These are phyloP conservation scores for Geosmithia putterillii DNA, from an alignment of 2,329 filamentous ascomycete genomes.

Conservation along the genomic window DNA sequence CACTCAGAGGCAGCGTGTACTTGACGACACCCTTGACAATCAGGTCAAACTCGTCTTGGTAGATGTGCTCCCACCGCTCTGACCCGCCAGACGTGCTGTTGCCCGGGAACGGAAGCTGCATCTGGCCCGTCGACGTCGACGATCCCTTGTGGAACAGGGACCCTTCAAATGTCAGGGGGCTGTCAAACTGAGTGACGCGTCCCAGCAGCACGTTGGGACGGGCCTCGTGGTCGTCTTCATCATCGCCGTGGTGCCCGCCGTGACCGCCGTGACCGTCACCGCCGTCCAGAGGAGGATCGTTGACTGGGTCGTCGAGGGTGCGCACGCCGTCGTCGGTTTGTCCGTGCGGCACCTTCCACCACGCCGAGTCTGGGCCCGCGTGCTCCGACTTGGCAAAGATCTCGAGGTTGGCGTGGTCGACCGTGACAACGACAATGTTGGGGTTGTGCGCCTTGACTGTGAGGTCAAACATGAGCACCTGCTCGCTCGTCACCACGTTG, in stretches of 20 bases:
- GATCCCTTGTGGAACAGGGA: conserved; percentile 69
- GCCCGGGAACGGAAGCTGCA: conserved; percentile 71
- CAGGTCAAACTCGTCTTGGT: conserved; percentile 86
- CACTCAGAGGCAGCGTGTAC: conserved; percentile 57
- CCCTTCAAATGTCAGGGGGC: conserved; percentile 76
- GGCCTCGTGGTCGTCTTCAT: conserved; percentile 49
- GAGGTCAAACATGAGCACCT: conserved; percentile 90
- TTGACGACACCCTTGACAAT: conserved; percentile 85
- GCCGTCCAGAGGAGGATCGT: conserved; percentile 30
- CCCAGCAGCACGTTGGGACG: conserved; percentile 82
- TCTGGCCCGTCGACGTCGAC: conserved; percentile 66
- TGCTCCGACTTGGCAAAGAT: conserved; percentile 91
- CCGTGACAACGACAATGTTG: conserved; percentile 78
- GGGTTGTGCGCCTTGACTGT: conserved; percentile 82
- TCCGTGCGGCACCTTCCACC: conserved; percentile 32
- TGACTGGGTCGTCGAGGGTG: conserved; percentile 16
- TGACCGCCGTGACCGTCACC: background rate
- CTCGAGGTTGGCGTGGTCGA: conserved; percentile 79
- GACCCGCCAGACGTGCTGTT: conserved; percentile 82
- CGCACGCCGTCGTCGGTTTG: conserved; percentile 13
- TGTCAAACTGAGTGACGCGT: conserved; percentile 76
- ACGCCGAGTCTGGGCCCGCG: conserved; percentile 54
- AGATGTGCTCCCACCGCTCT: conserved; percentile 78
- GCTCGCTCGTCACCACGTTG: conserved; percentile 85
- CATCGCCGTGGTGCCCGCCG: conserved; percentile 9